These are phyloP conservation scores for Epichloe scottii DNA, from an alignment of 2,329 filamentous ascomycete species.

Conservation along the genomic window DNA sequence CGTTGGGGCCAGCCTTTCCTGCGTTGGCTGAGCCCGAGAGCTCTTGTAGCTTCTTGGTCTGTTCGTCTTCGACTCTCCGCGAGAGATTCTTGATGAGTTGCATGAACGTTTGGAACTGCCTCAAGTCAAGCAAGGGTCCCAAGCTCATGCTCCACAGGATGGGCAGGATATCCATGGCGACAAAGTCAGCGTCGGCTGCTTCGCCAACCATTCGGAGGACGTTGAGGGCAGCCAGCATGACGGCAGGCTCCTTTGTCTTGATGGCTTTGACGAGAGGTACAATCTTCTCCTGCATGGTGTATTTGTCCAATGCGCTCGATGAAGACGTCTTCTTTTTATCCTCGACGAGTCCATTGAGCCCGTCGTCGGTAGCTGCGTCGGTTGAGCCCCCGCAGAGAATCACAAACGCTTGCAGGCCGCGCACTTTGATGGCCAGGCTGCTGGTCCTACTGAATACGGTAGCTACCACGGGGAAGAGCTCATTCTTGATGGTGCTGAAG, in stretches of 20 bases:
- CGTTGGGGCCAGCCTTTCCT: constrained; percentile 34
- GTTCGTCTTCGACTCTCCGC: constrained; percentile 72
- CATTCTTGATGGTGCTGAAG: constrained; percentile 93
- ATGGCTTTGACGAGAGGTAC: constrained; percentile 82
- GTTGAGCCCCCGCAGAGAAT: constrained; percentile 72
- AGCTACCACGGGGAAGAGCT: constrained; percentile 86
- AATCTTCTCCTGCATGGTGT: constrained; percentile 96
- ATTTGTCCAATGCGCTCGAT: constrained; percentile 83
- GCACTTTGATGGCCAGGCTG: constrained; percentile 88
- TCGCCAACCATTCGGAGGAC: constrained; percentile 76
- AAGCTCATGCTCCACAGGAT: constrained; percentile 86
- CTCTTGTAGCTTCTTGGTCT: constrained; percentile 78
- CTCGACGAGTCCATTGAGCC: constrained; percentile 57
- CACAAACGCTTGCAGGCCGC: constrained; percentile 79
- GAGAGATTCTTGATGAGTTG: constrained; percentile 72
- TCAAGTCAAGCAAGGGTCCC: constrained; percentile 74
- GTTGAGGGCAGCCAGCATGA: constrained; percentile 86
- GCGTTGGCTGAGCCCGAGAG: constrained; percentile 50
- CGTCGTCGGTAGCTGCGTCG: constrained; percentile 36
- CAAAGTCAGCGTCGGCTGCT: constrained; percentile 75
- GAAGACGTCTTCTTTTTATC: constrained; percentile 50
- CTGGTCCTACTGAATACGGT: constrained; percentile 85
- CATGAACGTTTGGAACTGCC: constrained; percentile 88
- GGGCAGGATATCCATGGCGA: constrained; percentile 82
- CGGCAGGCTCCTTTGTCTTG: constrained; percentile 94